Evolutionary conservation across 2,329 filamentous ascomycete species (phyloP), one percentile per base, ranked within the genome.

Genomic region (Colletotrichum lupini): DNA sequence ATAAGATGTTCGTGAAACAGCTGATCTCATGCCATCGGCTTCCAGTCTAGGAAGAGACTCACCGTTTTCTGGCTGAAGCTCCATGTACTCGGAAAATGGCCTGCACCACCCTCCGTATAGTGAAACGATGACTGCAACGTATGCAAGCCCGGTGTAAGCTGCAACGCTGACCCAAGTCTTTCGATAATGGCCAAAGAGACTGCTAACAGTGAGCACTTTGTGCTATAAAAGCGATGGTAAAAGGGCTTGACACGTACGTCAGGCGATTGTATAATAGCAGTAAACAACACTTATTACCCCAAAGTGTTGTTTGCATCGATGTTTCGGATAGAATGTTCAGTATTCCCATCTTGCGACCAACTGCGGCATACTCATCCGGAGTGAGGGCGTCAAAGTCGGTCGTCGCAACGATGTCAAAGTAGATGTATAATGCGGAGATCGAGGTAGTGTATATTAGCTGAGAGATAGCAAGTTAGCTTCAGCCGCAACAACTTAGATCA

Each of bases 271-370:
- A 74, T 5, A 74, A 26, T 6, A 74, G 14, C 32, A 74, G n/a
- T 3, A 74, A 42, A 30, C 72, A 74, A 26, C 63, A 67, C 49
- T 74, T 74, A 11, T 74, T 74, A 5, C 72, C 72, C 72, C 68
- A 74, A 4, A 74, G 49, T 7, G 72, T 74, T 22, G 72, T 74
- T 28, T 74, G 63, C 11, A 74, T 72, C n/a, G 68, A 32, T 2
- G 72, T 74, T 28, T 74, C 68, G 16, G 53, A 59, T 0, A 74
- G 55, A 19, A 72, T 58, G 30, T 74, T 74, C 14, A 72, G 5
- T 1, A 74, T 68, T 1, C 72, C 72, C 4, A 74, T 63, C 16
- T 57, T 37, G 19, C 63, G 59, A 5, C 68, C 68, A 16, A 49
- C 35, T 4, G 57, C 68, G 12, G 26, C 42, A 12, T 52, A 32